These are phyloP conservation scores for Pilobolus umbonatus DNA, from an alignment of 192 early-diverging fungal genomes.

Conservation along the genomic window DNA sequence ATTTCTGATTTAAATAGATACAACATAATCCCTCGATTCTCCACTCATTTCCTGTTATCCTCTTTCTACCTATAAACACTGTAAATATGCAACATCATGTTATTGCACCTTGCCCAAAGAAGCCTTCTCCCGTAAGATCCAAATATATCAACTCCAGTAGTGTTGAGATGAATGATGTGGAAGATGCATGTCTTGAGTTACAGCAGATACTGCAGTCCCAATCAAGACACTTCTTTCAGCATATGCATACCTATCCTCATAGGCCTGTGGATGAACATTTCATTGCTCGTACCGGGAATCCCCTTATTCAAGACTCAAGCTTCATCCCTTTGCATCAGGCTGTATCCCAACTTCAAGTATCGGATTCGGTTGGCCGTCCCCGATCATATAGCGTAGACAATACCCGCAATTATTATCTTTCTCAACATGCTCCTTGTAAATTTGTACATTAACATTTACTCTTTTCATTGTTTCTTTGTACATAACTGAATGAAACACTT, in stretches of 20 bases:
- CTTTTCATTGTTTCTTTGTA: too few relatives aligned
- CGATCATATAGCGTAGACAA: constrained; percentile 17
- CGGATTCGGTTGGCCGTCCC: constrained; percentile 1
- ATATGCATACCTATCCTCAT: too few relatives aligned
- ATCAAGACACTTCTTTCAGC: too few relatives aligned
- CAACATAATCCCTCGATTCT: too few relatives aligned
- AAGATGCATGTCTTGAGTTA: constrained; percentile 18
- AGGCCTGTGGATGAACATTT: constrained; percentile 9
- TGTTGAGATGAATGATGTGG: background rate
- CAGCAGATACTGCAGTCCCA: constrained; percentile 13
- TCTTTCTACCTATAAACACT: background rate
- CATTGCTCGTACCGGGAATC: constrained; percentile 17
- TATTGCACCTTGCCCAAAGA: constrained; percentile 18
- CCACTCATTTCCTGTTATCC: too few relatives aligned
- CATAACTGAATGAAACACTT: too few relatives aligned
- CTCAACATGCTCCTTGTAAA: background rate
- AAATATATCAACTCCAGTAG: too few relatives aligned
- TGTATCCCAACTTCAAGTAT: constrained; percentile 14
- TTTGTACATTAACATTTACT: too few relatives aligned
- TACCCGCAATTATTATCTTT: constrained; percentile 5
- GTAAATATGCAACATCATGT: constrained; percentile 12
- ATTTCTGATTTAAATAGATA: background rate
- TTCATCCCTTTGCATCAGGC: constrained; percentile 22
- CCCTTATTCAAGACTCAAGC: constrained; percentile 18
- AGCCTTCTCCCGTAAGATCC: constrained; percentile 5